Base-by-base conservation (phyloP, 352 stramenopile species). In the Hyaloperonospora brassicae region DNA sequence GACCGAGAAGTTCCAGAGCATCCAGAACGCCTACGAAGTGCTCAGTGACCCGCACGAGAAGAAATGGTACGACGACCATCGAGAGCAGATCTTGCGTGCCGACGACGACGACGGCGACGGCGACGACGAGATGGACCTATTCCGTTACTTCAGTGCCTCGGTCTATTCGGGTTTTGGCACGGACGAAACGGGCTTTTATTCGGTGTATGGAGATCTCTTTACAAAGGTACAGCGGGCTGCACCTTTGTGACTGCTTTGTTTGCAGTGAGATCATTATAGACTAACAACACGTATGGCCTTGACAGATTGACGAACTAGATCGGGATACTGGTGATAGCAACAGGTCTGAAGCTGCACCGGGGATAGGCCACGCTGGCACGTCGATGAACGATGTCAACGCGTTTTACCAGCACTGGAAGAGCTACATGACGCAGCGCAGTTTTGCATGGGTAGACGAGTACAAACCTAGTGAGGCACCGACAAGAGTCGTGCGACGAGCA, bases 1-100 rank as follows among this genome's bases (percentile, higher is more conserved):
- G 11, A 94, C 84, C 21, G 51, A 79, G 57, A 68, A 75, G 42
- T 94, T 94, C 67, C 81, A 94, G 61, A 78, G 84, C 58, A 86
- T 94, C 53, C 84, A 94, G 66, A 87, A 67, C 59, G 81, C 84
- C 12, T 94, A 94, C 63, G 80, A 89, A 57, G 81, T 94, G 59
- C 75, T 94, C 30, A 91, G 78, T 46, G 80, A 94, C 61, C 64
- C 77, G 42, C 80, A 90, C 50, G 79, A 92, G 61, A 80, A 80
- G 64, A 87, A 91, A 68, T 94, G 84, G 84, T 94, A 94, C 67
- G 84, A 94, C 61, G 79, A 94, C 25, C 84, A 94, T 52, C 77
- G 84, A 42, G 84, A 94, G 39, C 81, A 92, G 61, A 87, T 94
- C 67, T 64, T 92, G 35, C 79, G 80, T 22, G 81, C 73, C 49